Evolutionary conservation across 1,284 basidiomycete species (phyloP), one percentile per base, ranked within the genome.

Genomic region (Trametes sp.): DNA sequence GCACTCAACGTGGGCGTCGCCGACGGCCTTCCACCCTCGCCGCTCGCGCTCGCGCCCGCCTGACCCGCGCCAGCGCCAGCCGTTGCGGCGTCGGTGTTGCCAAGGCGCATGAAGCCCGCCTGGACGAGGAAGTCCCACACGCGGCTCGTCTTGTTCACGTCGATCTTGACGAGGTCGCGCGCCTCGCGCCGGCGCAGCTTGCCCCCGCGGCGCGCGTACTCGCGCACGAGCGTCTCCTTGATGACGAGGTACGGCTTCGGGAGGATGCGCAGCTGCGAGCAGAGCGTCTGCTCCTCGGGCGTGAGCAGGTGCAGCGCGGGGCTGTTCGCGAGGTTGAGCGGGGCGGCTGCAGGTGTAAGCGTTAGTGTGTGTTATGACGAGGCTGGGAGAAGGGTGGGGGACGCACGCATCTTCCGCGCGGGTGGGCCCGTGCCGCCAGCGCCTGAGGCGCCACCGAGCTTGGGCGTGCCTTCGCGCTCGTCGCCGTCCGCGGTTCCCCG

Each of bases 241-340:
- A 98, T 93, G 61, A 91, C 87, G 50, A 98, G 86, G 76, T 96
- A 98, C 1, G 95, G 94, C 71, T 94, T 94, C 0, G 96, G 96
- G 41, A 97, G 82, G 62, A 98, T 95, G 6, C 94, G 90, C 19
- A 98, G 82, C 58, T 86, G 84, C 3, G 94, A 93, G 75, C 96
- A 98, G n/a, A 98, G 86, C 0, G 85, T 82, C 76, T 95, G 92
- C 77, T 98, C 96, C 28, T 89, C 89, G 5, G 88, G 83, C 0
- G 93, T 93, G 66, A 98, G 89, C 13, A 98, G 84, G 72, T 97
- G 94, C 11, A 97, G 80, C 2, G 90, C 92, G 3, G 92, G 92
- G 68, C 91, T 92, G 73, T 95, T 94, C 46, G 93, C 89, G 52
- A 96, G 85, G 73, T 95, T 95, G 73, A 95, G 86, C 2, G 94